A percentile compares a stretch with the other conserved stretches of the same genome.
phyloP scores from a whole-genome alignment of 2,329 filamentous ascomycete genomes.

The Neonectria neomacrospora region DNA sequence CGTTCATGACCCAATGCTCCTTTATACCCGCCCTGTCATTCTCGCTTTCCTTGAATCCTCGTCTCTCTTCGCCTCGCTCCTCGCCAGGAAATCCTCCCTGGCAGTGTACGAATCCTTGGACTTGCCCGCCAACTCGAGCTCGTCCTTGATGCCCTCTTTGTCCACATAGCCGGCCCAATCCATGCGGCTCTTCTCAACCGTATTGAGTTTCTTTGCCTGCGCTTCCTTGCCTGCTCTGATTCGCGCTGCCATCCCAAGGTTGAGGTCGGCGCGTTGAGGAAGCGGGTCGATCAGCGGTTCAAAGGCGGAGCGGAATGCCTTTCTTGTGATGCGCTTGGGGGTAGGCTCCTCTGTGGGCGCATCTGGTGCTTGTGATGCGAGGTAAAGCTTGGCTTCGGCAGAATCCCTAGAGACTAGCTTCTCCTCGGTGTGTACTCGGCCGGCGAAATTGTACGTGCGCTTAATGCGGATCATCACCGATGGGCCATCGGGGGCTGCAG shows the following conservation, averaged over 20 bases:
- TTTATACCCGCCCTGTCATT: slow-evolving; percentile 52
- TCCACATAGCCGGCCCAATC: slow-evolving; percentile 80
- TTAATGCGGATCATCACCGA: slow-evolving; percentile 70
- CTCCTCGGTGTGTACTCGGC: slow-evolving; percentile 76
- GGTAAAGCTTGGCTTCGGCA: slow-evolving; percentile 72
- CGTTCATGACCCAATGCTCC: not conserved
- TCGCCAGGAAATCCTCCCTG: slow-evolving; percentile 72
- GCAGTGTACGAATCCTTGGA: slow-evolving; percentile 72
- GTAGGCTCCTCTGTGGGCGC: slow-evolving; percentile 46
- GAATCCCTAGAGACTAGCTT: slow-evolving; percentile 74
- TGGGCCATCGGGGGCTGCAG: slow-evolving; percentile 35
- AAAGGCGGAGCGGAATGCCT: slow-evolving; percentile 70
- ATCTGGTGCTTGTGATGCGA: slow-evolving; percentile 59
- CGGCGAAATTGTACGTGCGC: slow-evolving; percentile 79
- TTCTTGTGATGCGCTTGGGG: slow-evolving; percentile 60
- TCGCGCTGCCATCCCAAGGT: slow-evolving; percentile 64
- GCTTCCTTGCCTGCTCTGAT: slow-evolving; percentile 60
- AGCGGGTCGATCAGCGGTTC: slow-evolving; percentile 64
- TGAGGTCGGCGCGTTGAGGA: slow-evolving; percentile 64
- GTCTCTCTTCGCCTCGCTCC: slow-evolving; percentile 71
- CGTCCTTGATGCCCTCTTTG: slow-evolving; percentile 76
- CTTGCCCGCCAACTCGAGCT: slow-evolving; percentile 72
- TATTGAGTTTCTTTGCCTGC: slow-evolving; percentile 73
- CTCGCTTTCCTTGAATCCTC: slow-evolving; percentile 68
- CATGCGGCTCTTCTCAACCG: slow-evolving; percentile 77